Evolutionary conservation across 2,329 filamentous ascomycete species (phyloP).

Genomic region (Teratosphaeria epicoccoides): DNA sequence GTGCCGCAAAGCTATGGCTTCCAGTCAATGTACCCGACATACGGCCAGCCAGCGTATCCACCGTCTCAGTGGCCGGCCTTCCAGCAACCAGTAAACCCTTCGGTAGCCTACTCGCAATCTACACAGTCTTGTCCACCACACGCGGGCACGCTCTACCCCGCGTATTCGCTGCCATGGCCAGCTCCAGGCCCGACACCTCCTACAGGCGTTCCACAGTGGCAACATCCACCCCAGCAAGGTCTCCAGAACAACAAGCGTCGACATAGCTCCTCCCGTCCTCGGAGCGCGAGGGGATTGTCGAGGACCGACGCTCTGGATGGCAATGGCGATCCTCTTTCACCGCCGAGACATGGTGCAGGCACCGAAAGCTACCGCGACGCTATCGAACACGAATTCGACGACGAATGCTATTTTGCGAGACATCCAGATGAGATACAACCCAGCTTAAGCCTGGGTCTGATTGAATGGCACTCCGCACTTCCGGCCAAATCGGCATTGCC

Average conservation of each 20-base stretch:
- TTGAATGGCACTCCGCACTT: constrained; percentile 35
- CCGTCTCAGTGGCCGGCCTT: constrained; percentile 14
- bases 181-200: neutral
- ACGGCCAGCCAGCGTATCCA: constrained; percentile 7
- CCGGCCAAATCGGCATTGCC: constrained; percentile 34
- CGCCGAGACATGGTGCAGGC: constrained; percentile 7
- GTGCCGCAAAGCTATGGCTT: constrained; percentile 5
- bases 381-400: constrained; percentile 35
- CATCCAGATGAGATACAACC: constrained; percentile 35
- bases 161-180: constrained; percentile 5
- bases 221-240: constrained; percentile 7
- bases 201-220: constrained; percentile 5
- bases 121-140: constrained; percentile 7
- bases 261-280: constrained; percentile 12
- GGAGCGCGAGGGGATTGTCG: neutral
- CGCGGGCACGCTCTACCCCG: constrained; percentile 1
- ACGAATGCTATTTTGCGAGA: constrained; percentile 34
- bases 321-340: constrained; percentile 17
- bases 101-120: constrained; percentile 12
- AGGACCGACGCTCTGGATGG: constrained; percentile 12
- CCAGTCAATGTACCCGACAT: constrained; percentile 9
- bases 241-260: constrained; percentile 4
- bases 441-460: constrained; percentile 35
- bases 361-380: constrained; percentile 8
- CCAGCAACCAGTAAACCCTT: constrained; percentile 7